A percentile compares a stretch with the other conserved stretches of the same genome.
These are phyloP conservation scores for Fusarium buxicola DNA, from an alignment of 2,329 filamentous ascomycete species.

Conservation along the genomic window DNA sequence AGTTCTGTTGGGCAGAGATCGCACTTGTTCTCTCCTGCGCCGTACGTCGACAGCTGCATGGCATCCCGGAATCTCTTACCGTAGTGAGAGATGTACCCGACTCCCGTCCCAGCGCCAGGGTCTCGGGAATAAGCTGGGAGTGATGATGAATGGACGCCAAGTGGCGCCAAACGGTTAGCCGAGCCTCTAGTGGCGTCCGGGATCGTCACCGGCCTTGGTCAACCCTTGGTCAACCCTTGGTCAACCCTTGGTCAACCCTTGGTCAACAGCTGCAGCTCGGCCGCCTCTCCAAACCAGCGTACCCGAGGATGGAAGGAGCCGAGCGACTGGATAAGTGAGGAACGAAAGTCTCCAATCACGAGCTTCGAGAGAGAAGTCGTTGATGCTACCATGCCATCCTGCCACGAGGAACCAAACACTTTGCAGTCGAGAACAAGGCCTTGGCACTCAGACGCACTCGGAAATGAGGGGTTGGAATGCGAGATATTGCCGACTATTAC, in stretches of 20 bases:
- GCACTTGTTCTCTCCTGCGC: not conserved
- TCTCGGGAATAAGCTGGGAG: slow-evolving; percentile 41
- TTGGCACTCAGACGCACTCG: not conserved
- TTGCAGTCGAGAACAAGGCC: slow-evolving; percentile 3
- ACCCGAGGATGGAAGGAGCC: slow-evolving; percentile 11
- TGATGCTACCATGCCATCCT: slow-evolving; percentile 5
- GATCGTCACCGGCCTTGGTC: slow-evolving; percentile 10
- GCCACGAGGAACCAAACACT: slow-evolving; percentile 1
- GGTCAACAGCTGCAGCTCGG: slow-evolving; percentile 5
- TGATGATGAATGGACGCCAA: slow-evolving; percentile 25
- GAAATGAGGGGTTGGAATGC: slow-evolving; percentile 10
- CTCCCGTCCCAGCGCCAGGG: slow-evolving; percentile 9
- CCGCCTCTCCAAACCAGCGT: slow-evolving; percentile 8
- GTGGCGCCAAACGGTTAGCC: slow-evolving; percentile 25
- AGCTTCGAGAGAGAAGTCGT: not conserved
- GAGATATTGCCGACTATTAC: slow-evolving; percentile 22
- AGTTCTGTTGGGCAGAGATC: not conserved
- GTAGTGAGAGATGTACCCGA: slow-evolving; percentile 5
- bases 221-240: slow-evolving; percentile 7
- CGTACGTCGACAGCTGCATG: slow-evolving; percentile 4
- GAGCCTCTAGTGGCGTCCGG: slow-evolving; percentile 22
- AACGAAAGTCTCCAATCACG: not conserved
- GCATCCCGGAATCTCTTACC: slow-evolving; percentile 16
- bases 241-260: not conserved
- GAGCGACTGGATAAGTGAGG: slow-evolving; percentile 11